Evolutionary conservation across 1,284 basidiomycete species (phyloP), one percentile per base, ranked within the genome.

Genomic region (Rhodofomes roseus): DNA sequence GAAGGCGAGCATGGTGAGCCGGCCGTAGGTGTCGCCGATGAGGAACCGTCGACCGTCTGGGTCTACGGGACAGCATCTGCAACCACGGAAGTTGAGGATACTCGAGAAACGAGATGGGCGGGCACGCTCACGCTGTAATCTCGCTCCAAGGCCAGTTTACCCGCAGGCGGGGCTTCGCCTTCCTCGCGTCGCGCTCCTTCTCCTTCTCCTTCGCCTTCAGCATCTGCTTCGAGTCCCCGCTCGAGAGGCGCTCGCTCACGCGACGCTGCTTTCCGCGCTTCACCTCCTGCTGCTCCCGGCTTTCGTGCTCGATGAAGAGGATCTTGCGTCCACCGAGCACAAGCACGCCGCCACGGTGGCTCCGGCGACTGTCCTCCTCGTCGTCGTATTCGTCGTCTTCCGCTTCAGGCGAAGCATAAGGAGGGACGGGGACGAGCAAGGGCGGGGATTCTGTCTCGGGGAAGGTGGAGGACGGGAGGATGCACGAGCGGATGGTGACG

Each of bases 1-100:
- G 59, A 91, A 71, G 4, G 82, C 81, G 18, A 96, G 73, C 64
- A 92, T 76, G 0, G 84, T 82, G 12, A 93, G 77, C 55, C 84
- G 82, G 18, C 95, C 95, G 66, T 82, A 90, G n/a, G 79, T 78
- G 67, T 96, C 95, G 1, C 91, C 90, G 14, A 96, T 73, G 18
- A 96, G 70, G 58, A 87, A 83, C 40, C 81, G 77, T 16, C 76
- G 70, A 14, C 77, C 70, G 41, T 75, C 74, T 22, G 73, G 71
- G 53, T 81, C 81, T 31, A 84, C 66, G 6, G 73, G 62, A 63
- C 79, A 83, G 71, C 81, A 82, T 46, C 86, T 90, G 54, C 3
- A 55, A 2, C 55, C 52, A 39, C 46, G 41, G 37, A 66, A 60
- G 14, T 27, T 46, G 46, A 43, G 23, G 11, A 7, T 7, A 7